Percentiles rank a stretch among this genome's conserved stretches.
These are phyloP conservation scores for Ramichloridium luteum DNA, from an alignment of 2,329 filamentous ascomycete genomes.

Conservation along the genomic window DNA sequence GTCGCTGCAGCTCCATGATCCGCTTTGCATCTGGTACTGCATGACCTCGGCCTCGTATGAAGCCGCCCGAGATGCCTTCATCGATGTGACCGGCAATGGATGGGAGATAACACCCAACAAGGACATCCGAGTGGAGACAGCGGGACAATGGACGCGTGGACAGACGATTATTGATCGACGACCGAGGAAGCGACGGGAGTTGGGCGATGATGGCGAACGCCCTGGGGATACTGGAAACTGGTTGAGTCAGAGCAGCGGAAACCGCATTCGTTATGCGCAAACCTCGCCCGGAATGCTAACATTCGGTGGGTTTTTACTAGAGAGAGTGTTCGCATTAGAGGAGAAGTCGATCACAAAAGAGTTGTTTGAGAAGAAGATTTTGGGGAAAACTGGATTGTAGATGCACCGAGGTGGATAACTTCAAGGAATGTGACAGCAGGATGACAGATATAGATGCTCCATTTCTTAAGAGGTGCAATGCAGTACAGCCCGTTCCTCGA, in stretches of 20 bases:
- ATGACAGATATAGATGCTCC: too few species aligned
- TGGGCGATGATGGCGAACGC: slow-evolving; percentile 40
- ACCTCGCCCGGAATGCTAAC: slow-evolving; percentile 52
- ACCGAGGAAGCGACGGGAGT: slow-evolving; percentile 40
- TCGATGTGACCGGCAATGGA: slow-evolving; percentile 2
- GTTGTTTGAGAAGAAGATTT: too few species aligned
- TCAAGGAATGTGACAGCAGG: too few species aligned
- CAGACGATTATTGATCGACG: slow-evolving; percentile 61
- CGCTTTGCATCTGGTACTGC: slow-evolving; percentile 28
- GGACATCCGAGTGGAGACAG: slow-evolving; percentile 80
- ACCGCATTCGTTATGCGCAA: slow-evolving; percentile 65
- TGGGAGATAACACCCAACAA: slow-evolving; percentile 40
- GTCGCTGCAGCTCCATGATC: slow-evolving; percentile 36
- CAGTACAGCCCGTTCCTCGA: too few species aligned
- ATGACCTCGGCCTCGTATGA: too few species aligned
- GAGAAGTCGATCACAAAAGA: too few species aligned
- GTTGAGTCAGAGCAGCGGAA: slow-evolving; percentile 62
- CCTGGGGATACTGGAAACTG: slow-evolving; percentile 64
- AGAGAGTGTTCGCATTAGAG: slow-evolving; percentile 14
- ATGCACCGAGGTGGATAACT: too few species aligned
- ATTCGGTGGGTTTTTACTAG: slow-evolving; percentile 20
- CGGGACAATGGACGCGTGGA: slow-evolving; percentile 76
- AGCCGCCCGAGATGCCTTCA: slow-evolving; percentile 10
- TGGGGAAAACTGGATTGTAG: too few species aligned
- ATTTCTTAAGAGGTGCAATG: too few species aligned